phyloP scores from a whole-genome alignment of 768 basidiomycete species.

The Psilocybe sp. region DNA sequence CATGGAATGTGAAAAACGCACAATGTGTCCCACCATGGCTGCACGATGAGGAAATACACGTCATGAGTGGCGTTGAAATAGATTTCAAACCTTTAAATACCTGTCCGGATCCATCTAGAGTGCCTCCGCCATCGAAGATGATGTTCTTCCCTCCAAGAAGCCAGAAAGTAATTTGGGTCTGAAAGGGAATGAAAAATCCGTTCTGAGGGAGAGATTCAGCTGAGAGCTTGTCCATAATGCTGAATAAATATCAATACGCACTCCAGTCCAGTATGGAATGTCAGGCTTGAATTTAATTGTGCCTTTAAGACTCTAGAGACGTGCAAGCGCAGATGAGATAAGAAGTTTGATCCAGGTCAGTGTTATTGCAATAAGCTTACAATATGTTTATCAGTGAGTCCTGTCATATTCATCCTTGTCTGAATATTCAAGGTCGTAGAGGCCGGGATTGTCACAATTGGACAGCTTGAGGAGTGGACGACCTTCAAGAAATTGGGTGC shows the following conservation, averaged over 20 bases:
- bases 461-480: slow-evolving; percentile 29
- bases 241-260: slow-evolving; percentile 16
- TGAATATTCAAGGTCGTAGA: slow-evolving; percentile 48
- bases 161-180: slow-evolving; percentile 55
- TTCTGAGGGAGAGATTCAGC: slow-evolving; percentile 28
- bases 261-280: slow-evolving; percentile 52
- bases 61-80: neutral
- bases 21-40: slow-evolving; percentile 60
- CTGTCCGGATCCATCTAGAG: slow-evolving; percentile 64
- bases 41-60: neutral
- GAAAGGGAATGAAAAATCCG: slow-evolving; percentile 51
- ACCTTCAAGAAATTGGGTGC: slow-evolving; percentile 45
- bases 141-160: slow-evolving; percentile 49
- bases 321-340: neutral
- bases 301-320: slow-evolving; percentile 42
- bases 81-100: slow-evolving; percentile 23
- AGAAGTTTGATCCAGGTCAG: neutral
- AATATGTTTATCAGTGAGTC: slow-evolving; percentile 45
- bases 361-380: slow-evolving; percentile 26
- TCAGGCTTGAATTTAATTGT: slow-evolving; percentile 49
- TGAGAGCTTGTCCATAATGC: neutral
- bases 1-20: slow-evolving; percentile 12
- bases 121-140: slow-evolving; percentile 55
- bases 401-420: slow-evolving; percentile 53
- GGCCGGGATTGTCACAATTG: slow-evolving; percentile 40